Evolutionary conservation across 805 yeast species (phyloP), one percentile per base, ranked within the genome.

Genomic region (Yarrowia bubula): DNA sequence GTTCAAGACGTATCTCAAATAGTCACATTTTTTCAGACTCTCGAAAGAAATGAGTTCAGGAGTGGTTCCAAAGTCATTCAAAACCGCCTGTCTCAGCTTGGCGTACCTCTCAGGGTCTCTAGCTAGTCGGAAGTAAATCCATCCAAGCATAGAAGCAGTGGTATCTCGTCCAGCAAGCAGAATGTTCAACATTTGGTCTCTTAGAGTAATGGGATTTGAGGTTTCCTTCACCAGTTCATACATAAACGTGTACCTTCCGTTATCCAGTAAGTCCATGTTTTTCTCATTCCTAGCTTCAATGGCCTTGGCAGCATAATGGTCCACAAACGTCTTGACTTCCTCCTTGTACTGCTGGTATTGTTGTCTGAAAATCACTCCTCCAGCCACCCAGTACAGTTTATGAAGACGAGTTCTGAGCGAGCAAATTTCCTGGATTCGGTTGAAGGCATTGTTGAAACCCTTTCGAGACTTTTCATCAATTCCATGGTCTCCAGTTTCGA

Each of bases 161-260:
- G 86, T 83, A 69, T 83, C 86, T 69, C 86, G 76, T 32, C 85
- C 85, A 8, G 86, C 86, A 15, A 82, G 71, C 65, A 83, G 75
- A 65, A 83, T 79, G 69, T 81, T 82, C 71, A 83, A 75, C 55
- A 81, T 75, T 71, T 83, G 85, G 70, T 81, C 84, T 60, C 85
- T 75, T 66, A 83, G 78, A 17, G 77, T 76, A 62, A 67, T 72
- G n/a, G 82, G 81, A 68, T 83, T 80, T 61, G 79, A 75, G 8
- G 84, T 81, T 70, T 81, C 80, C 71, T 80, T 79, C 57, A 76
- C 81, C 68, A 83, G 76, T 69, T 81, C 85, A 51, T 77, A 75
- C 66, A 83, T 77, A 71, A 83, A 81, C 9, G 80, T 76, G 67
- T 80, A 82, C 14, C 79, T 75, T 39, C 74, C 81, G 43, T 74